phyloP scores from a whole-genome alignment of 1,284 basidiomycete species.

The Ganoderma sp. region DNA sequence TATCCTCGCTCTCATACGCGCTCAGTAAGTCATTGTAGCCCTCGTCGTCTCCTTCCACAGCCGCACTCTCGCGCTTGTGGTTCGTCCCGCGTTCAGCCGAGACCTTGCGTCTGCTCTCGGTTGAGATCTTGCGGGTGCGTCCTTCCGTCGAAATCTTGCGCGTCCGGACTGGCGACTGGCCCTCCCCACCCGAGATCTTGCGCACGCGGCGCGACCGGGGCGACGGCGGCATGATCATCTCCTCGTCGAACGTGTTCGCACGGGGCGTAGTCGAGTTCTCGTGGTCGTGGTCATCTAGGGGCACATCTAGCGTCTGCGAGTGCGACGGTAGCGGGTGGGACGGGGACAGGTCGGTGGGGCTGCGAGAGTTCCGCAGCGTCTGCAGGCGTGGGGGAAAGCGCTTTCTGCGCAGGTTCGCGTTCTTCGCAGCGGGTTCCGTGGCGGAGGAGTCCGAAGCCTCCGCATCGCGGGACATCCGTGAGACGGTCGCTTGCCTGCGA shows the following conservation, averaged over 20 bases:
- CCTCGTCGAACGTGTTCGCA: slow-evolving; percentile 53
- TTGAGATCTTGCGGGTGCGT: slow-evolving; percentile 41
- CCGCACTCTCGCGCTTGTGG: slow-evolving; percentile 59
- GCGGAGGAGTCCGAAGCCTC: slow-evolving; percentile 59
- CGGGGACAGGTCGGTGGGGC: slow-evolving; percentile 39
- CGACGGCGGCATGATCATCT: slow-evolving; percentile 41
- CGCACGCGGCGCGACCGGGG: slow-evolving; percentile 47
- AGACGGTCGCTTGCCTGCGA: slow-evolving; percentile 45
- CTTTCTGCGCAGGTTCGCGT: slow-evolving; percentile 54
- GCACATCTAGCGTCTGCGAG: slow-evolving; percentile 57
- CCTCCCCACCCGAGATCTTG: slow-evolving; percentile 46
- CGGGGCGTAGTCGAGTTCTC: slow-evolving; percentile 62
- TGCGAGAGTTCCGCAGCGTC: slow-evolving; percentile 49
- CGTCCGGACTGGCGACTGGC: slow-evolving; percentile 30
- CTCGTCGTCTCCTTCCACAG: slow-evolving; percentile 78
- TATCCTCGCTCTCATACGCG: slow-evolving; percentile 76
- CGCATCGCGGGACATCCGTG: slow-evolving; percentile 36
- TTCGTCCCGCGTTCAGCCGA: slow-evolving; percentile 50
- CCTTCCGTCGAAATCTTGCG: slow-evolving; percentile 41
- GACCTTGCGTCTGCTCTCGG: slow-evolving; percentile 42
- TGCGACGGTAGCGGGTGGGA: slow-evolving; percentile 40
- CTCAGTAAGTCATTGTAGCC: slow-evolving; percentile 78
- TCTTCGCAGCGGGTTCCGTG: slow-evolving; percentile 41
- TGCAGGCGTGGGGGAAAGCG: slow-evolving; percentile 52
- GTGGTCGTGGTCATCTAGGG: slow-evolving; percentile 55